Conservation (phyloP, 306 rosid species). For the Phaseolus lunatus region DNA sequence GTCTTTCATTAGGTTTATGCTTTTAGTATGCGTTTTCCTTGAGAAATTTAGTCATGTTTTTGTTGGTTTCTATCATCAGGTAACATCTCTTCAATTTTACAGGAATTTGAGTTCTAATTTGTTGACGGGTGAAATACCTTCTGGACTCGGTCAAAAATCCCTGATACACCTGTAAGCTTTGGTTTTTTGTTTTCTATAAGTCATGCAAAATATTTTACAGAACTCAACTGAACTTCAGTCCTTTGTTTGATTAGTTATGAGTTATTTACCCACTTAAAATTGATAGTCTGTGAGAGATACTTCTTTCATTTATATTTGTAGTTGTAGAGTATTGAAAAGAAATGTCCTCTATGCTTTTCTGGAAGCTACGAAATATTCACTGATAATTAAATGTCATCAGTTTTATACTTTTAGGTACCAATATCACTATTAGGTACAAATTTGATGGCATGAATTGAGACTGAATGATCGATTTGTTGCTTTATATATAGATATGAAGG, state of each 20-base stretch:
- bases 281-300: constrained; percentile 13
- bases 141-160: constrained; percentile 77
- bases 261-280: constrained; percentile 2
- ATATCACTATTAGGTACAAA: constrained; percentile 7
- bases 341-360: not conserved
- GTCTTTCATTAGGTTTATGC: constrained; percentile 9
- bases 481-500: constrained; percentile 31
- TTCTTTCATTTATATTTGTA: constrained; percentile 31
- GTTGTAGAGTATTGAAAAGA: not conserved
- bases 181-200: constrained; percentile 20
- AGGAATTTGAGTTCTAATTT: constrained; percentile 91
- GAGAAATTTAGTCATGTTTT: not conserved
- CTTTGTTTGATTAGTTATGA: constrained; percentile 30
- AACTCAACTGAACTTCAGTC: constrained; percentile 6
- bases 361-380: not conserved
- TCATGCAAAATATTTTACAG: constrained; percentile 28
- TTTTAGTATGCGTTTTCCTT: constrained; percentile 25
- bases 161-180: constrained; percentile 73
- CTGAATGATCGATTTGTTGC: constrained; percentile 2
- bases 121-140: constrained; percentile 71
- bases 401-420: not conserved
- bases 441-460: constrained; percentile 15
- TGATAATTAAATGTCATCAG: constrained; percentile 19
- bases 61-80: constrained; percentile 24
- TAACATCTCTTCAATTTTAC: constrained; percentile 36